Base-by-base conservation (phyloP, 2,329 filamentous ascomycete species). In the Saccharata proteae region DNA sequence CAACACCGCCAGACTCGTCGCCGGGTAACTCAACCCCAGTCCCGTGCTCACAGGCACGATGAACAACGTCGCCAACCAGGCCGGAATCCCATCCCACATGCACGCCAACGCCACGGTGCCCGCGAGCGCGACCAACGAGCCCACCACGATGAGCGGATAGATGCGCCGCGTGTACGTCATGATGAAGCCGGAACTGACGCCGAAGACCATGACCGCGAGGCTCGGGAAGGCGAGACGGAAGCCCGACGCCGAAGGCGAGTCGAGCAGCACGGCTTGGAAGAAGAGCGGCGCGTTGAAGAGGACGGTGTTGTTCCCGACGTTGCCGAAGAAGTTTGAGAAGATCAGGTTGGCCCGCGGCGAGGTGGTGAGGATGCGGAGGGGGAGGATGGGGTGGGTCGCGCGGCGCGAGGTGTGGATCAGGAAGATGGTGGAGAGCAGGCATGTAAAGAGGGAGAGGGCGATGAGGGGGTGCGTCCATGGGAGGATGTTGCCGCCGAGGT, bases 281-380 rank as follows among this genome's bases (percentile, higher is more conserved):
- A 77, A 86, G 6, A 86, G 61, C 1, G 80, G 80, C 5, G 73
- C 73, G 44, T 77, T 77, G 55, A 82, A 81, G 11, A 80, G 58
- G 40, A 80, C 71, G 3, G 64, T 65, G 38, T 68, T 65, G 37
- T 65, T 52, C 2, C 62, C 59, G 11, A 69, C 51, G 5, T 57
- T 48, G 0, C 59, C 59, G 38, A 69, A 65, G 43, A 68, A 68
- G 39, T 67, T 69, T 35, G 60, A 59, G 41, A 67, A 64, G 26
- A 68, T 60, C 1, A 69, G 49, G 36, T 57, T 63, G 5, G 61
- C 61, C 3, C 63, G 57, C 3, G 65, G 65, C 17, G 55, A 46
- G 29, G 55, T 58, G 16, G 55, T 58, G 16, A 70, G 49, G 29
- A 69, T 57, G 12, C 54, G 48, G 9, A 68, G 47, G 4, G 65